Base-by-base conservation (phyloP, 106 monocot genomes). In the Iris macrosiphon region DNA sequence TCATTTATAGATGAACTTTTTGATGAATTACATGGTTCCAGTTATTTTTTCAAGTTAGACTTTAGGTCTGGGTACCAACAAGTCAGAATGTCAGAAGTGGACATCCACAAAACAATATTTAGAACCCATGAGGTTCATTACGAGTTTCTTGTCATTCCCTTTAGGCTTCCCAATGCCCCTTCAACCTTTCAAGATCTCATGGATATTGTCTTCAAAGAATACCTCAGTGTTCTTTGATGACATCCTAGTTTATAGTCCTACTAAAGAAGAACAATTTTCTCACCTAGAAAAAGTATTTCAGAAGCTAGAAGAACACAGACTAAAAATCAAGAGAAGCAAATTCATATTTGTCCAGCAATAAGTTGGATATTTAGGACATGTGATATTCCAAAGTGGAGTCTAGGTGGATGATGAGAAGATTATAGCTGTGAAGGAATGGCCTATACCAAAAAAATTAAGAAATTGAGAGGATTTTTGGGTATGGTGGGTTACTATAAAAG, bases 1-100 rank as follows among this genome's bases (percentile, higher is more conserved):
- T 47, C 43, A 2, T 0, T 57, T 0, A 50, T 59, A 4, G 59
- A 59, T 38, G 59, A 68, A 27, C 23, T 68, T 17, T 40, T 68
- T 0, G 58, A 59, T n/a, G 59, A 68, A 29, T 20, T 59, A 2
- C 14, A 60, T 27, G 59, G 20, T 1, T 18, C 69, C 0, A 4
- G 0, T 0, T 30, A 28, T 11, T 69, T 61, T 18, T 20, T 52
- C 40, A 59, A 60, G 8, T 19, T 69, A 2, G 40, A 60, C 51
- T 23, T 69, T 0, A 6, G 17, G 4, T 35, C 33, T 1, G 60
- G 50, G 2, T 69, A 27, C n/a, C 45, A 69, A 13, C 64, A 65
- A 50, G n/a, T n/a, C n/a, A 51, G 41, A 2, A 10, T 16, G 13
- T 13, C 13, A 6, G 25, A 8, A 0, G 25, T 0, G n/a, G n/a